Base-by-base conservation (phyloP, 148 eudicot species). In the Cornus controversa region DNA sequence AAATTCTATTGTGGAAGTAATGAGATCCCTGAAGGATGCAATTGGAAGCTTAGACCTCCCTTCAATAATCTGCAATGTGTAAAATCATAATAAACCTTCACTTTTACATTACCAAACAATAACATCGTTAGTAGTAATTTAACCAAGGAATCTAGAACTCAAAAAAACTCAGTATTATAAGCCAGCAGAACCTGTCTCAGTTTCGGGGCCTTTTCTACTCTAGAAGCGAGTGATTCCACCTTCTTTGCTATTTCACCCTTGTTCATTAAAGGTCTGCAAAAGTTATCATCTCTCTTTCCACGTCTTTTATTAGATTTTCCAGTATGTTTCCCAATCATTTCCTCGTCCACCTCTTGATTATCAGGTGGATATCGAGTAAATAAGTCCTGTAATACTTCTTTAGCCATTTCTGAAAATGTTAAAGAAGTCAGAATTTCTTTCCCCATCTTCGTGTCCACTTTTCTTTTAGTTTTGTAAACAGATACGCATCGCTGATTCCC, bases 41-140 rank as follows among this genome's bases (percentile, higher is more conserved):
- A 95, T 95, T 27, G 99, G 97, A 81, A 95, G 99, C 85, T 85
- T 90, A 47, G 93, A 86, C 84, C 92, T 93, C 76, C 70, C 73
- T 78, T 84, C 85, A 40, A 76, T 72, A 64, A 95, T 90, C 98
- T 95, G 93, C 77, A 69, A 28, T 34, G 67, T 9, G 78, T 45
- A 67, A 80, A 74, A 63, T 24, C 64, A 68, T 25, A 27, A 54
- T 66, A 60, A 67, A 62, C 60, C 42, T 53, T 11, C 71, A 72
- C 23, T 6, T 24, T 40, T 65, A 34, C 27, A 72, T 11, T 47
- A 28, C 14, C 11, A 47, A 6, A 15, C 40, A 36, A 22, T 58
- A 47, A 22, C 25, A 74, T 37, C 8, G 57, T 14, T 29, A 28
- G 53, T 25, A 62, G 27, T 53, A 76, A 11, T 70, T 63, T 28